phyloP scores from a whole-genome alignment of 169 alveolate species.

The Perkinsus marinus region DNA sequence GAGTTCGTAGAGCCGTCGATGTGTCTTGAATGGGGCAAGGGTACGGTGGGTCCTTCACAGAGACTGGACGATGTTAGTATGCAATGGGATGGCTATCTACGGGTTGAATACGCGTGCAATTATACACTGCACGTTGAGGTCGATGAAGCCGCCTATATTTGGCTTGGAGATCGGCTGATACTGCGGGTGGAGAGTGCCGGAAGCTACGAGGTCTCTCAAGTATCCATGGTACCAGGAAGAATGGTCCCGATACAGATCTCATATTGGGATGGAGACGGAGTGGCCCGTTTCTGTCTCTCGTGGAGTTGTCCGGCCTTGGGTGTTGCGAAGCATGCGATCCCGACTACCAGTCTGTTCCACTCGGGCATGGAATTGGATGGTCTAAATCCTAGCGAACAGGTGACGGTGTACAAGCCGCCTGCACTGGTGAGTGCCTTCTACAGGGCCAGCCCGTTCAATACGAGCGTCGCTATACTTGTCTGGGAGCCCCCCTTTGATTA shows the following conservation, averaged over 20 bases:
- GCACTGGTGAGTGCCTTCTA: slow-evolving; percentile 22
- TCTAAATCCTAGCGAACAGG: not conserved
- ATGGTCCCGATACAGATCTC: slow-evolving; percentile 16
- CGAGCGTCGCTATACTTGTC: not conserved
- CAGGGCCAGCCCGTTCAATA: slow-evolving; percentile 13
- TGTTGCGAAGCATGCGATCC: slow-evolving; percentile 1
- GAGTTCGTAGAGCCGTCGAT: slow-evolving; percentile 7
- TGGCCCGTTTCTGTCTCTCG: slow-evolving; percentile 11
- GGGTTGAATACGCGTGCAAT: slow-evolving; percentile 7
- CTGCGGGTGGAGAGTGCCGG: slow-evolving; percentile 14
- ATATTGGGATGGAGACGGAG: slow-evolving; percentile 19
- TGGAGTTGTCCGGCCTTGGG: slow-evolving; percentile 9
- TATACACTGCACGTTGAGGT: slow-evolving; percentile 18
- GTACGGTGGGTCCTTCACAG: slow-evolving; percentile 17
- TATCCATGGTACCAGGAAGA: slow-evolving; percentile 4
- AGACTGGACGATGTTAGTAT: slow-evolving; percentile 14
- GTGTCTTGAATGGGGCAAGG: slow-evolving; percentile 24
- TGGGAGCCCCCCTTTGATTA: slow-evolving; percentile 26
- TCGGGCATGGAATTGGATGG: slow-evolving; percentile 5
- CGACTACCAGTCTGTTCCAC: slow-evolving; percentile 9
- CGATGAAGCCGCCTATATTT: slow-evolving; percentile 24
- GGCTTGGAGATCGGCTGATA: slow-evolving; percentile 17
- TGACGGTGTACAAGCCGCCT: slow-evolving; percentile 21
- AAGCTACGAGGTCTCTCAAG: slow-evolving; percentile 2
- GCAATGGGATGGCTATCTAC: slow-evolving; percentile 14